phyloP scores from a whole-genome alignment of 345 rosid species.

The Brassica juncea region DNA sequence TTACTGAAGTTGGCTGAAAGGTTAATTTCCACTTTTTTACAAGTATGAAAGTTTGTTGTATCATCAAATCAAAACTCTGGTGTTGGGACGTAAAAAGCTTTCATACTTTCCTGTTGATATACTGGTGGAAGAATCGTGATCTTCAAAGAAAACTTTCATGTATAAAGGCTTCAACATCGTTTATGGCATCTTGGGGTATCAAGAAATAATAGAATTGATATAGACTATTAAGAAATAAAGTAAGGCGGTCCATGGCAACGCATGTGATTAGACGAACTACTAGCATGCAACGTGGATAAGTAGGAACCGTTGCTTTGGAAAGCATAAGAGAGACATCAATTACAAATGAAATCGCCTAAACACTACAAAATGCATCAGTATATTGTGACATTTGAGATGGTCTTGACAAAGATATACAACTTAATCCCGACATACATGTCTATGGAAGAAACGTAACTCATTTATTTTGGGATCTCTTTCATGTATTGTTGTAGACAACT shows the following conservation, averaged over 20 bases:
- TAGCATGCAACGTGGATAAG: conserved; percentile 40
- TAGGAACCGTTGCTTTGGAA: conserved; percentile 21
- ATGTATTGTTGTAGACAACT: conserved; percentile 30
- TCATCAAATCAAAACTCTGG: not conserved
- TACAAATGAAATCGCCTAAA: conserved; percentile 3
- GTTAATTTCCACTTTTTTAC: not conserved
- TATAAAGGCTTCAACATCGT: conserved; percentile 29
- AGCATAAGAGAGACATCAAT: conserved; percentile 22
- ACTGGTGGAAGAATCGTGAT: conserved; percentile 37
- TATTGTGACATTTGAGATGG: conserved; percentile 32
- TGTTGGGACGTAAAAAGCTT: conserved; percentile 24
- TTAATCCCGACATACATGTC: conserved; percentile 29
- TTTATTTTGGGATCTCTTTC: not conserved
- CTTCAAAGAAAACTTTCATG: conserved; percentile 30
- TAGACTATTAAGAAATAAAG: conserved; percentile 28
- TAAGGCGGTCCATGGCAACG: conserved; percentile 27
- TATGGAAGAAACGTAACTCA: conserved; percentile 24
- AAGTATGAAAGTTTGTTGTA: not conserved
- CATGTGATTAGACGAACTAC: conserved; percentile 41
- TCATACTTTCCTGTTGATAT: conserved; percentile 23
- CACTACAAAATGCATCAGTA: conserved; percentile 17
- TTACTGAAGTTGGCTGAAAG: too few relatives aligned
- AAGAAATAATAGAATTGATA: conserved; percentile 21
- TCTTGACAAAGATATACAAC: conserved; percentile 39
- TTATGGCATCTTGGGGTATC: conserved; percentile 14